phyloP scores from a whole-genome alignment of 164 flowering plant species.

The Kalanchoe fedtschenkoi region DNA sequence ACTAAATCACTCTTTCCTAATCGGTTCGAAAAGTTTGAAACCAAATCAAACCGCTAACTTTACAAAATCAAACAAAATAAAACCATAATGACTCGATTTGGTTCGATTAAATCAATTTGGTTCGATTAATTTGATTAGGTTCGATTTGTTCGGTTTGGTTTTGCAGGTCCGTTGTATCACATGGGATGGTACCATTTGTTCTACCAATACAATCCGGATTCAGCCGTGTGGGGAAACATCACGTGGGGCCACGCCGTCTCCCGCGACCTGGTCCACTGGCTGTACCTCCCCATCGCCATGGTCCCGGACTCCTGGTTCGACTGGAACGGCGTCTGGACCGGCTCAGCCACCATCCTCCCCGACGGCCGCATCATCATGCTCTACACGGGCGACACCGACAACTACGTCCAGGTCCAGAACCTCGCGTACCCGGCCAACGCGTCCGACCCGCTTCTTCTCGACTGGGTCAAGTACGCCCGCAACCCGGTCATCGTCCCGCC shows the following conservation, averaged over 20 bases:
- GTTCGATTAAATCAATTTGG: not conserved
- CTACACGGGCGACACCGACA: conserved; percentile 46
- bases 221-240: conserved; percentile 64
- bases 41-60: too few species aligned
- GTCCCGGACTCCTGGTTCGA: conserved; percentile 53
- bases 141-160: not conserved
- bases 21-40: too few species aligned
- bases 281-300: conserved; percentile 53
- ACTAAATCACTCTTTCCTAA: too few species aligned
- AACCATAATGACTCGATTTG: not conserved
- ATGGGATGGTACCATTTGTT: conserved; percentile 64
- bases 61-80: too few species aligned
- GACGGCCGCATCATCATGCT: conserved; percentile 49
- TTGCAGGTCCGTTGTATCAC: conserved; percentile 52
- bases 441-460: conserved; percentile 47
- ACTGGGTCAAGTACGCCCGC: conserved; percentile 41
- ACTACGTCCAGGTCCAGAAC: conserved; percentile 42
- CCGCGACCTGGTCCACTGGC: conserved; percentile 53
- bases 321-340: conserved; percentile 55
- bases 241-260: conserved; percentile 75
- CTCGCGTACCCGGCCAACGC: conserved; percentile 46
- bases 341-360: conserved; percentile 59
- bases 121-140: not conserved
- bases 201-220: conserved; percentile 62
- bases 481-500: conserved; percentile 49